Conservation (phyloP, 1,139 yeast species). For the Zygoascus hellenicus region DNA sequence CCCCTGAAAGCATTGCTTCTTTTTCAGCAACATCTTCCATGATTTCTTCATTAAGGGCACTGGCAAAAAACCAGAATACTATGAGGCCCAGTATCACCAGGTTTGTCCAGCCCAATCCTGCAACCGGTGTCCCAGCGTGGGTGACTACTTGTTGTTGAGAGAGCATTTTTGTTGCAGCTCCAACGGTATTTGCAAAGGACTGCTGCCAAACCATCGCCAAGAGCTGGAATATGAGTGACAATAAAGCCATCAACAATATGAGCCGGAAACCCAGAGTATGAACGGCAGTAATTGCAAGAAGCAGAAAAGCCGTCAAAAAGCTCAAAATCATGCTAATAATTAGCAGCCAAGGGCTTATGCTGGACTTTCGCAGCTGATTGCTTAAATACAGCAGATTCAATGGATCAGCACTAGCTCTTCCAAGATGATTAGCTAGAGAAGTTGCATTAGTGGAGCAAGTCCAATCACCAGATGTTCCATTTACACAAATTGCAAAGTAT, state of each 20-base stretch:
- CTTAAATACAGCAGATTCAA: conserved; percentile 22
- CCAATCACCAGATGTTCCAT: conserved; percentile 19
- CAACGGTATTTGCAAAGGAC: conserved; percentile 19
- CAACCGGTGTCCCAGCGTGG: conserved; percentile 17
- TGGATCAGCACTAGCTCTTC: conserved; percentile 22
- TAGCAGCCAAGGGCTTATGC: conserved; percentile 21
- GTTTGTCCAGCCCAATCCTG: conserved; percentile 26
- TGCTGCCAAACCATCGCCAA: conserved; percentile 30
- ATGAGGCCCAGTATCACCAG: conserved; percentile 13
- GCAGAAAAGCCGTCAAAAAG: conserved; percentile 16
- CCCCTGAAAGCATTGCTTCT: background rate
- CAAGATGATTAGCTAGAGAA: conserved; percentile 11
- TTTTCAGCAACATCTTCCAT: background rate
- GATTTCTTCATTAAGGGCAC: background rate
- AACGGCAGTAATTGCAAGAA: conserved; percentile 17
- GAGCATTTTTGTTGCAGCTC: conserved; percentile 15
- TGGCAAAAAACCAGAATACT: background rate
- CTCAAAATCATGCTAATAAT: conserved; percentile 18
- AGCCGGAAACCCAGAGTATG: conserved; percentile 18
- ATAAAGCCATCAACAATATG: conserved; percentile 18
- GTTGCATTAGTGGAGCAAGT: conserved; percentile 23
- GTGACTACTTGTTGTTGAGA: conserved; percentile 15
- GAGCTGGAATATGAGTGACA: conserved; percentile 20
- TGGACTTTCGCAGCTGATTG: conserved; percentile 12
- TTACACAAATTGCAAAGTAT: conserved; percentile 27